phyloP scores from a whole-genome alignment of 139 green algal genomes.

The Chlorella sp. region DNA sequence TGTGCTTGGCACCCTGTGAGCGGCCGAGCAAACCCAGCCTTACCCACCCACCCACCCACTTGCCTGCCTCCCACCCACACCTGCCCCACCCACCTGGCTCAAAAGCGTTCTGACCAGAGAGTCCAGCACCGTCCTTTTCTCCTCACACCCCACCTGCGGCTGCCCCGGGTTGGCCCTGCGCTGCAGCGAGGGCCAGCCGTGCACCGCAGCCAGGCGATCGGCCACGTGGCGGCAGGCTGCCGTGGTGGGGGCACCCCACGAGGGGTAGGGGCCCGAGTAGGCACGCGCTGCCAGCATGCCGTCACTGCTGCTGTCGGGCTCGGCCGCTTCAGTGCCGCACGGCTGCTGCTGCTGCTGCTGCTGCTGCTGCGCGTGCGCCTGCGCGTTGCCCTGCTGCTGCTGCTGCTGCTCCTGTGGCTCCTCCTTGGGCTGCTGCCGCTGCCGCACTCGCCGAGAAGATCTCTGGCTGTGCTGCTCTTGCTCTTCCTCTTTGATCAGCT shows the following conservation, averaged over 20 bases:
- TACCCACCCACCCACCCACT: no score
- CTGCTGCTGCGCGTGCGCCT: neutral
- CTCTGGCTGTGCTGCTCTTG: neutral
- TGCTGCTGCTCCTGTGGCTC: no score
- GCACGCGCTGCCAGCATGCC: neutral
- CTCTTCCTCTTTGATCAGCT: no score
- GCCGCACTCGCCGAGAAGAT: no score
- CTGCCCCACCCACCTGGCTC: neutral
- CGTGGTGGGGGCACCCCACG: neutral
- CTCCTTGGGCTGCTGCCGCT: no score
- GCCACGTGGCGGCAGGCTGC: neutral
- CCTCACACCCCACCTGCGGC: constrained; percentile 18
- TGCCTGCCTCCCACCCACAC: no score
- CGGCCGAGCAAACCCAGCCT: no score
- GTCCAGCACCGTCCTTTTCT: constrained; percentile 26
- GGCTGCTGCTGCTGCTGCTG: neutral
- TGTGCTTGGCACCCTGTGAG: no score
- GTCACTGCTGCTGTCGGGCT: neutral
- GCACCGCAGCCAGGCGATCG: constrained; percentile 23
- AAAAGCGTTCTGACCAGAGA: constrained; percentile 51
- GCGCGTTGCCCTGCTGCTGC: no score
- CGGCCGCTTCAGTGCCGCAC: neutral
- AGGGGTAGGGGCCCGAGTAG: neutral
- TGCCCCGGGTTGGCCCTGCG: neutral
- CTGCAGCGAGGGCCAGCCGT: constrained; percentile 11